Percentiles rank a stretch among this genome's conserved stretches.
Conservation (phyloP, 2,329 filamentous ascomycete genomes). For the Xylariaceae sp. region DNA sequence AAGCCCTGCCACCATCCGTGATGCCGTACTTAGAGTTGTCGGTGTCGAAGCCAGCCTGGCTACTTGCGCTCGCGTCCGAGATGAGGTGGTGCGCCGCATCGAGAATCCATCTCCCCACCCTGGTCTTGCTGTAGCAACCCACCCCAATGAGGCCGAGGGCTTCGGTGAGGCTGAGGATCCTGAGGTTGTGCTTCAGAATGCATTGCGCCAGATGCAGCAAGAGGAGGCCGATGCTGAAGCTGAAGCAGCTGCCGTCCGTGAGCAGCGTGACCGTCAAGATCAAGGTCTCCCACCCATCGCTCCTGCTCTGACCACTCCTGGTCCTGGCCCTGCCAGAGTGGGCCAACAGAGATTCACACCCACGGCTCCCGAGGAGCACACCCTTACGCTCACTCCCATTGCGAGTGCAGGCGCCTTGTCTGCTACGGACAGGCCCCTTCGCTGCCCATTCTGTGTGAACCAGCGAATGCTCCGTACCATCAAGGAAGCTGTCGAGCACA, state of each 20-base stretch:
- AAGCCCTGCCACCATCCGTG: slow-evolving; percentile 56
- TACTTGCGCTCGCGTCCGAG: slow-evolving; percentile 54
- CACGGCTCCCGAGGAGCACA: slow-evolving; percentile 35
- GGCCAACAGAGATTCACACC: slow-evolving; percentile 22
- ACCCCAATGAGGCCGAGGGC: slow-evolving; percentile 23
- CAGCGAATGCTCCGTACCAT: slow-evolving; percentile 57
- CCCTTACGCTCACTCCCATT: slow-evolving; percentile 52
- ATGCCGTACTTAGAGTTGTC: slow-evolving; percentile 52
- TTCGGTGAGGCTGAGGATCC: slow-evolving; percentile 50
- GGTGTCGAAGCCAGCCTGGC: slow-evolving; percentile 52
- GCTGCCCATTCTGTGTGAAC: slow-evolving; percentile 60
- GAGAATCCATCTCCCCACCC: slow-evolving; percentile 35
- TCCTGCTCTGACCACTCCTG: slow-evolving; percentile 25
- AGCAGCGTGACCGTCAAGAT: slow-evolving; percentile 49
- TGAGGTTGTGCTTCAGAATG: slow-evolving; percentile 56
- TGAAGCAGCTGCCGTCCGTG: slow-evolving; percentile 51
- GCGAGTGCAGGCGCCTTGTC: slow-evolving; percentile 46
- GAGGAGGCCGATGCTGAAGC: slow-evolving; percentile 57
- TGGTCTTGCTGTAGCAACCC: slow-evolving; percentile 20
- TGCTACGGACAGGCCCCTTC: slow-evolving; percentile 45
- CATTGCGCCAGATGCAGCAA: slow-evolving; percentile 54
- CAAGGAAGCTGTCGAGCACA: slow-evolving; percentile 59
- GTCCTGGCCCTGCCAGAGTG: slow-evolving; percentile 16
- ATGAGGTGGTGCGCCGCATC: slow-evolving; percentile 49
- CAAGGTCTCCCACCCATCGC: slow-evolving; percentile 34